A percentile compares a stretch with the other conserved stretches of the same genome.
These are phyloP conservation scores for Claviceps paspali DNA, from an alignment of 2,329 filamentous ascomycete genomes.

Conservation along the genomic window DNA sequence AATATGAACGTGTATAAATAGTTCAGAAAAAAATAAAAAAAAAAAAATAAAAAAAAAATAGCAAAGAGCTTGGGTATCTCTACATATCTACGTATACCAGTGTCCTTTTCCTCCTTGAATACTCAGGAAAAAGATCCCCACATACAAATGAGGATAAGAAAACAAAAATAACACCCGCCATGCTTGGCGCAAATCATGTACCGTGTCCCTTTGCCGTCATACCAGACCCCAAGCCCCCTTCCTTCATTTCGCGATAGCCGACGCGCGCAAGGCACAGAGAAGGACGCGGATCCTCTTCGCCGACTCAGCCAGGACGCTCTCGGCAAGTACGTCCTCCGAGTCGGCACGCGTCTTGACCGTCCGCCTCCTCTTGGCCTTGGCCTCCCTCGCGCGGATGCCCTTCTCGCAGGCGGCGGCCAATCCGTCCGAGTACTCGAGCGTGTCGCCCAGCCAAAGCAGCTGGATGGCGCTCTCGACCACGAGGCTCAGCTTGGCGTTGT, in stretches of 20 bases:
- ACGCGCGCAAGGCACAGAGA: constrained; percentile 19
- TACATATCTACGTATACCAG: too few relatives aligned
- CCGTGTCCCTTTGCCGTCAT: background rate
- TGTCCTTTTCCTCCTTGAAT: too few relatives aligned
- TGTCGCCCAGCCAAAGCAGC: constrained; percentile 26
- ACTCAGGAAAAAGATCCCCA: too few relatives aligned
- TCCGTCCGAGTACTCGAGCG: constrained; percentile 18
- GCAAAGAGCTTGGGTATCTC: too few relatives aligned
- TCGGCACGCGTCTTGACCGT: constrained; percentile 18
- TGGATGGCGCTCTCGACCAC: constrained; percentile 51
- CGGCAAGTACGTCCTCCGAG: constrained; percentile 25
- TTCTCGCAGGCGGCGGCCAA: constrained; percentile 26
- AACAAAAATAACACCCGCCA: constrained; percentile 1
- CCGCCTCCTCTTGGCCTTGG: constrained; percentile 29
- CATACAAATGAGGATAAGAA: background rate
- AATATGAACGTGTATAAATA: too few relatives aligned
- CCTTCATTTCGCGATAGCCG: too few relatives aligned
- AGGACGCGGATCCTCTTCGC: constrained; percentile 26
- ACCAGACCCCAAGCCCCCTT: too few relatives aligned
- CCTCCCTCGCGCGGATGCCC: constrained; percentile 33
- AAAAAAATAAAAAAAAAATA: background rate
- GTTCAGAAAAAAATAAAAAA: background rate
- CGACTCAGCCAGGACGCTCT: constrained; percentile 28
- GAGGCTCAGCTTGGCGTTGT: constrained; percentile 60
- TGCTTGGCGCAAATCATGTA: background rate